Evolutionary conservation across 441 rosid species (phyloP).

Genomic region (Gossypium gossypioides): DNA sequence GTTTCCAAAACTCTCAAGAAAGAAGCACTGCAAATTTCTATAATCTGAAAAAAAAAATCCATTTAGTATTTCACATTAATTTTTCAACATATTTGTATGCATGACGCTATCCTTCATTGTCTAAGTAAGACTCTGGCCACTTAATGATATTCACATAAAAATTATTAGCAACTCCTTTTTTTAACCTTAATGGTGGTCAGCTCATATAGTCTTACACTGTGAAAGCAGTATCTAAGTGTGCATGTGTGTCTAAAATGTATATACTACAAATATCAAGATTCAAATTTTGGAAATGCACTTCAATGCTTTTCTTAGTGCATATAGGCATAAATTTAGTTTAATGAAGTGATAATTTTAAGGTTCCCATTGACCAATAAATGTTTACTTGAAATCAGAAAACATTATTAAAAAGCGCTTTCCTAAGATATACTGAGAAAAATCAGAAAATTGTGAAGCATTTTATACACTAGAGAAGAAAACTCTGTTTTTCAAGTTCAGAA

Average conservation of each 20-base stretch:
- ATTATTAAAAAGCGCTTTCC: background rate
- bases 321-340: background rate
- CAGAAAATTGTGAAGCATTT: background rate
- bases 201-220: background rate
- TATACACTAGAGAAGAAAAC: background rate
- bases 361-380: background rate
- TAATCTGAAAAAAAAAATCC: background rate
- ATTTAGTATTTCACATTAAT: background rate
- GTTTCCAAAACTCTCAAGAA: background rate
- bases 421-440: background rate
- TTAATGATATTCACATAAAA: background rate
- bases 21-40: background rate
- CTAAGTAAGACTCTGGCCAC: background rate
- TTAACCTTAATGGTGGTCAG: background rate
- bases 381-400: background rate
- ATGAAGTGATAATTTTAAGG: background rate
- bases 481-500: background rate
- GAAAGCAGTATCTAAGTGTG: background rate
- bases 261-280: background rate
- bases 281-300: background rate
- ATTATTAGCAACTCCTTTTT: background rate
- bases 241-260: background rate
- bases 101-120: background rate
- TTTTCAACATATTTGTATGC: background rate
- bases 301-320: background rate